Evolutionary conservation across 2,329 filamentous ascomycete genomes (phyloP).

Genomic region (Phaeosphaeria sp.): DNA sequence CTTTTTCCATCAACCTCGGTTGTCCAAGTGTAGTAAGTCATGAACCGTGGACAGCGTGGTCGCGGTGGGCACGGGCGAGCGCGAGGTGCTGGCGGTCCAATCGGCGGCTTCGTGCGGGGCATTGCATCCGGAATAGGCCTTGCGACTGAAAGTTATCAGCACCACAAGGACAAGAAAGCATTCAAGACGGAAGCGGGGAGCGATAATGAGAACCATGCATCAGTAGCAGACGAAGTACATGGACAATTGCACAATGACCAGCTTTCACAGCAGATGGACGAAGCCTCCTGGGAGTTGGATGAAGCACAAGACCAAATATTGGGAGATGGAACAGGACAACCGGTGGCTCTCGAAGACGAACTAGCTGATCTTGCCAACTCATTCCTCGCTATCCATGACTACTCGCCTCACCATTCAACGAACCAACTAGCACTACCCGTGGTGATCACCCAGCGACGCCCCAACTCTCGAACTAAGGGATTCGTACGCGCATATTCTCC

Average conservation of each 20-base stretch:
- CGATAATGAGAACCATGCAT: not conserved
- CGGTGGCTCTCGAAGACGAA: slow-evolving; percentile 1
- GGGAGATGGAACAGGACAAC: not conserved
- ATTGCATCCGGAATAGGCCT: slow-evolving; percentile 6
- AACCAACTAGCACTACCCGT: slow-evolving; percentile 46
- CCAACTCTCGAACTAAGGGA: slow-evolving; percentile 55
- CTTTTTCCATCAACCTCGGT: not conserved
- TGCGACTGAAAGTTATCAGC: slow-evolving; percentile 3
- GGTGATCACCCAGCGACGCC: slow-evolving; percentile 61
- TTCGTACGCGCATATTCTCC: slow-evolving; percentile 63
- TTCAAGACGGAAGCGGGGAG: not conserved
- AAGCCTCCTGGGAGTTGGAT: slow-evolving; percentile 6
- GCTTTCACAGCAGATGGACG: slow-evolving; percentile 4
- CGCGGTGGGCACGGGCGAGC: not conserved
- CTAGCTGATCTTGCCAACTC: slow-evolving; percentile 2
- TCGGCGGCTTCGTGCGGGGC: not conserved
- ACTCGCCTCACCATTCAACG: not conserved
- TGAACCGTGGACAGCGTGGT: not conserved
- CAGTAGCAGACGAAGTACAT: not conserved
- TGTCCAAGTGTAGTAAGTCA: not conserved
- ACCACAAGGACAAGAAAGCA: slow-evolving; percentile 9
- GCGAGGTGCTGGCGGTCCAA: not conserved
- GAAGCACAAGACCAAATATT: slow-evolving; percentile 5
- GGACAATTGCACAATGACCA: not conserved
- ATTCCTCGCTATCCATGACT: slow-evolving; percentile 3